Conservation (phyloP, 495 filamentous ascomycete genomes). For the Tuber microsphaerosporum region DNA sequence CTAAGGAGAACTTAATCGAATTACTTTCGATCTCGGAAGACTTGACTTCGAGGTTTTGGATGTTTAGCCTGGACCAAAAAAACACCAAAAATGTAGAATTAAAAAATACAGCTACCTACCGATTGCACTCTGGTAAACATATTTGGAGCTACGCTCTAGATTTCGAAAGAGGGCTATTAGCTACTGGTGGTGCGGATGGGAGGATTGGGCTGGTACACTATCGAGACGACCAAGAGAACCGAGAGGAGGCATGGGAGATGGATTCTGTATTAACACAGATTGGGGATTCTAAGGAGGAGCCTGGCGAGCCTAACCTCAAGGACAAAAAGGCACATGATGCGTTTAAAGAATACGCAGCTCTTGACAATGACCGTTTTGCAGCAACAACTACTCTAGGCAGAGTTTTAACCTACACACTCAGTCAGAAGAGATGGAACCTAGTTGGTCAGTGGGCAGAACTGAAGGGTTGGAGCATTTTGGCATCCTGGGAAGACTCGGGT, state of each 20-base stretch:
- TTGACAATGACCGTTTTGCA: slow-evolving; percentile 53
- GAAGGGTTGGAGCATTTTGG: slow-evolving; percentile 25
- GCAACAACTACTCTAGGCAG: slow-evolving; percentile 55
- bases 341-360: slow-evolving; percentile 60
- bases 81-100: slow-evolving; percentile 41
- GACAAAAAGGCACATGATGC: slow-evolving; percentile 44
- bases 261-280: slow-evolving; percentile 14
- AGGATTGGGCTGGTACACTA: slow-evolving; percentile 47
- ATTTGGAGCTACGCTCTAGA: slow-evolving; percentile 68
- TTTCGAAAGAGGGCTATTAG: slow-evolving; percentile 46
- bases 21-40: slow-evolving; percentile 77
- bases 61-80: slow-evolving; percentile 43
- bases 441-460: slow-evolving; percentile 17
- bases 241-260: slow-evolving; percentile 28
- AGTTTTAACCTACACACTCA: slow-evolving; percentile 49
- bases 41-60: slow-evolving; percentile 63
- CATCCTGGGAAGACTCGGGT: slow-evolving; percentile 26
- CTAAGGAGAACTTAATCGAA: slow-evolving; percentile 35
- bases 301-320: slow-evolving; percentile 5
- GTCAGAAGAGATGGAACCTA: slow-evolving; percentile 16
- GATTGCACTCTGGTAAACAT: slow-evolving; percentile 75
- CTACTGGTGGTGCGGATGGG: slow-evolving; percentile 86
- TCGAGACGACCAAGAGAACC: slow-evolving; percentile 8
- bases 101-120: slow-evolving; percentile 49
- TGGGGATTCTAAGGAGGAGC: neutral